A percentile compares a stretch with the other conserved stretches of the same genome.
These are phyloP conservation scores for Immersiella caudata DNA, from an alignment of 495 filamentous ascomycete species.

Conservation along the genomic window DNA sequence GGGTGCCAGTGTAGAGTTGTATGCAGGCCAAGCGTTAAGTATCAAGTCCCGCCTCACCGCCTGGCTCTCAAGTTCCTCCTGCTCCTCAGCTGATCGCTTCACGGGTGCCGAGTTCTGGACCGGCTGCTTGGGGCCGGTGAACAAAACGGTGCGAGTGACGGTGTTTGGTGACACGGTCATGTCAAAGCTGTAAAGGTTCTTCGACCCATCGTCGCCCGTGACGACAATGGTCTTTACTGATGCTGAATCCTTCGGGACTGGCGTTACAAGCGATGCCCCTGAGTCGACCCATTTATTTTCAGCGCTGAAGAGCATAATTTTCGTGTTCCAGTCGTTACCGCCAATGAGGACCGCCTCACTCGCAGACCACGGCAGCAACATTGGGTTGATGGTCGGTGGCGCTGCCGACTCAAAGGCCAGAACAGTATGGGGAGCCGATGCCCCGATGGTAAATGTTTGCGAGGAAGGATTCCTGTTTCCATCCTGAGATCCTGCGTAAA, in stretches of 20 bases:
- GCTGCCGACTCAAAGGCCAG: conserved; percentile 56
- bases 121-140: conserved; percentile 48
- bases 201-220: conserved; percentile 73
- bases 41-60: conserved; percentile 46
- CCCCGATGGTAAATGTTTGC: conserved; percentile 74
- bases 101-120: conserved; percentile 45
- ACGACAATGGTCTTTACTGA: conserved; percentile 64
- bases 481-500: conserved; percentile 77
- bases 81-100: conserved; percentile 19
- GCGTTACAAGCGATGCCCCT: conserved; percentile 59
- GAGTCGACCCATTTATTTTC: conserved; percentile 63
- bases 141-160: conserved; percentile 67
- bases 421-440: conserved; percentile 61
- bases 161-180: conserved; percentile 75
- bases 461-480: conserved; percentile 59
- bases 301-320: conserved; percentile 66
- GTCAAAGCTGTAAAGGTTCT: conserved; percentile 81
- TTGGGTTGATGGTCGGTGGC: conserved; percentile 66
- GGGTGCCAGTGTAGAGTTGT: conserved; percentile 75
- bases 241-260: conserved; percentile 56
- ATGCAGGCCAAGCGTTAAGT: conserved; percentile 69
- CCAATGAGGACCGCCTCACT: conserved; percentile 75
- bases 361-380: conserved; percentile 76
- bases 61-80: conserved; percentile 36
- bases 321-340: conserved; percentile 64